These are phyloP conservation scores for Nicotiana tomentosiformis DNA, from an alignment of 257 asterid genomes.

Conservation along the genomic window DNA sequence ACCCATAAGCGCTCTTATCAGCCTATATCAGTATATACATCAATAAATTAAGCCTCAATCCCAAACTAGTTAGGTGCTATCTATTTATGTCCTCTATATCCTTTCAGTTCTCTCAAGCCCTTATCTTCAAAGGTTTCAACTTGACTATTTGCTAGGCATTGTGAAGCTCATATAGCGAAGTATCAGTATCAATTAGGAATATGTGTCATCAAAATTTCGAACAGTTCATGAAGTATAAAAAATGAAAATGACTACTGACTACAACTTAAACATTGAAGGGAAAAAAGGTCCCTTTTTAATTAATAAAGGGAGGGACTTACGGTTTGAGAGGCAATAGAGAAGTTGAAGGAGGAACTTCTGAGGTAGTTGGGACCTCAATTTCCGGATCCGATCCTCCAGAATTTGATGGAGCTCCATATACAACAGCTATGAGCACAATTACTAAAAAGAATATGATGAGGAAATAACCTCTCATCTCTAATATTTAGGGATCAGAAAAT, in stretches of 20 bases:
- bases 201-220: not conserved
- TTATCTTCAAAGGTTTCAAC: not conserved
- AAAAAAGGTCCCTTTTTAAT: not conserved
- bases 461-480: constrained; percentile 40
- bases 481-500: not conserved
- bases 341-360: constrained; percentile 11
- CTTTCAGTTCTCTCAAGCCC: not conserved
- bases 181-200: not conserved
- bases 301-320: constrained; percentile 38
- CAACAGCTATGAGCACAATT: constrained; percentile 36
- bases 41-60: not conserved
- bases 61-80: not conserved
- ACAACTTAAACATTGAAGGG: not conserved
- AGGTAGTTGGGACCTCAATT: constrained; percentile 6
- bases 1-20: not conserved
- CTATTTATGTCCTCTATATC: not conserved
- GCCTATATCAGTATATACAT: not conserved
- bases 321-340: constrained; percentile 37
- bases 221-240: not conserved
- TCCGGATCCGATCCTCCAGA: constrained; percentile 34
- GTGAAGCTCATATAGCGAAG: too few species aligned
- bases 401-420: constrained; percentile 39
- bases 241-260: not conserved
- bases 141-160: not conserved
- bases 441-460: constrained; percentile 34